phyloP scores from a whole-genome alignment of 163 green algal species.

The Volvox carteri region DNA sequence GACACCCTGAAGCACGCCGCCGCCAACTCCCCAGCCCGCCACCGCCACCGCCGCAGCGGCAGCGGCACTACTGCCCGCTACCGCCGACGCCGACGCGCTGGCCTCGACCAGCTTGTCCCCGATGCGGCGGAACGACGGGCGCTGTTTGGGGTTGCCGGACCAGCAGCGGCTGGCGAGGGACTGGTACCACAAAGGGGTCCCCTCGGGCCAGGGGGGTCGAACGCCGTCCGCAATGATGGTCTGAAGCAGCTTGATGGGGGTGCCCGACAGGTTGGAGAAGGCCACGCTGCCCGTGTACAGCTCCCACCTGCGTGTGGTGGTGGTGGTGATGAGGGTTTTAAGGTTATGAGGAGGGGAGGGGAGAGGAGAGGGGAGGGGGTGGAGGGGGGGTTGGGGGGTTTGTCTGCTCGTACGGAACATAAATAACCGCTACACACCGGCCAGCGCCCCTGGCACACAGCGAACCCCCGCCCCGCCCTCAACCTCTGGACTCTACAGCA shows the following conservation, averaged over 20 bases:
- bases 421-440: too few relatives aligned
- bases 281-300: slow-evolving; percentile 62
- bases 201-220: slow-evolving; percentile 57
- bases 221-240: slow-evolving; percentile 68
- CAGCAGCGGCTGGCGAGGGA: slow-evolving; percentile 62
- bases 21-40: slow-evolving; percentile 1
- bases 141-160: slow-evolving; percentile 53
- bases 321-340: not conserved
- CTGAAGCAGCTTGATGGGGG: slow-evolving; percentile 63
- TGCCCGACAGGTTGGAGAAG: slow-evolving; percentile 50
- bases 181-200: slow-evolving; percentile 54
- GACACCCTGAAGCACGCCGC: not conserved
- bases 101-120: slow-evolving; percentile 56
- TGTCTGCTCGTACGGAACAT: too few relatives aligned
- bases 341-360: not conserved
- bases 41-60: not conserved
- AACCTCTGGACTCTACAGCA: too few relatives aligned
- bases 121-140: slow-evolving; percentile 65
- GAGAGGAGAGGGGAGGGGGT: not conserved
- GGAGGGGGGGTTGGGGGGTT: not conserved
- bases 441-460: too few relatives aligned
- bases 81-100: not conserved
- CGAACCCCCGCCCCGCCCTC: too few relatives aligned
- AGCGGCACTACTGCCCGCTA: slow-evolving; percentile 16
- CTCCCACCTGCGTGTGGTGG: slow-evolving; percentile 52